Evolutionary conservation across 257 asterid species (phyloP), one percentile per base, ranked within the genome.

Genomic region (Leonotis leonurus): DNA sequence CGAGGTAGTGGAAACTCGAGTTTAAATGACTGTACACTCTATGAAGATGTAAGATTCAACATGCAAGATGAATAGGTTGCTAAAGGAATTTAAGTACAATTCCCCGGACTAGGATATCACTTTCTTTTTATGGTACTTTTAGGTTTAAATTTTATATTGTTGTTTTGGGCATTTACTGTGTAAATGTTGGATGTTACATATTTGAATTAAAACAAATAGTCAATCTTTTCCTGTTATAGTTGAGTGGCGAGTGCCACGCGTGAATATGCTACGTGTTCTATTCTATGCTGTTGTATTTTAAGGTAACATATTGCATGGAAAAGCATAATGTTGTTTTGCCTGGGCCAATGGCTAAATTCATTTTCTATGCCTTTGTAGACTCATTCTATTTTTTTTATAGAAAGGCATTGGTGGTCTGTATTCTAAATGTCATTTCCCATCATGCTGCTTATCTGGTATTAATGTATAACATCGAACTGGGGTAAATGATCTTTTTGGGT

Each of bases 71-170:
- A 25, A 59, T 43, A 59, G n/a, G 37, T 14, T 59, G 11, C 12
- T 29, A 45, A 10, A 44, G 68, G 65, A 54, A 71, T 67, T 54
- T 69, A 35, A 39, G 39, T 56, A 41, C 45, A 52, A 13, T 24
- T 29, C 57, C 21, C 21, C 50, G 40, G 60, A 40, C n/a, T 29
- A 40, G 44, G 54, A 64, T 53, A 26, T 18, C 46, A 53, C 29
- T 26, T 65, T 63, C n/a, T 50, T 27, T 45, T 39, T 30, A 27
- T 65, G n/a, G 20, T 27, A 8, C 25, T 5, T 37, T 26, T 51
- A 11, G 29, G 20, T 14, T 54, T 37, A n/a, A n/a, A n/a, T n/a
- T n/a, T n/a, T n/a, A n/a, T n/a, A n/a, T n/a, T n/a, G n/a, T n/a
- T n/a, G n/a, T n/a, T n/a, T n/a, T n/a, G n/a, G n/a, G n/a, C n/a